phyloP scores from a whole-genome alignment of 2,329 filamentous ascomycete species.

The Clonostachys rhizophaga region DNA sequence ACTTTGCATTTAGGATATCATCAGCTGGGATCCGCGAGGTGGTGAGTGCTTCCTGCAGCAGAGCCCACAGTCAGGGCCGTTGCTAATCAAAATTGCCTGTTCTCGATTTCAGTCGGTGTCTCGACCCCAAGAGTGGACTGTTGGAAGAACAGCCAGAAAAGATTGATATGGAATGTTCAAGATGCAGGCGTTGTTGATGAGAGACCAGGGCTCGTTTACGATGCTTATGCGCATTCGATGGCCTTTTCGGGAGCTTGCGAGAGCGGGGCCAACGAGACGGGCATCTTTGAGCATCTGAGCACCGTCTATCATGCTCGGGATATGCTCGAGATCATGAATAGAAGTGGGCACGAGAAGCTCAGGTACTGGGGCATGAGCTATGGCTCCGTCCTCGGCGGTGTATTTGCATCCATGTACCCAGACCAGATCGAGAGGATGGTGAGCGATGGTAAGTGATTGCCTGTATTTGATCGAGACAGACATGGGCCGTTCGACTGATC shows the following conservation, averaged over 20 bases:
- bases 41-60: conserved; percentile 10
- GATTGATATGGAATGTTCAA: conserved; percentile 35
- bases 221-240: conserved; percentile 34
- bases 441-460: conserved; percentile 35
- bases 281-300: conserved; percentile 32
- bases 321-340: conserved; percentile 39
- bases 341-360: conserved; percentile 33
- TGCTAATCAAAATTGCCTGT: background rate
- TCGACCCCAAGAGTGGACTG: conserved; percentile 47
- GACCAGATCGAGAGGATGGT: conserved; percentile 44
- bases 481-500: background rate
- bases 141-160: conserved; percentile 36
- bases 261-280: conserved; percentile 21
- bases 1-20: conserved; percentile 29
- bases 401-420: conserved; percentile 47
- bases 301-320: conserved; percentile 40
- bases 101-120: conserved; percentile 27
- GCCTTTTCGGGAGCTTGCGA: conserved; percentile 39
- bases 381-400: conserved; percentile 45
- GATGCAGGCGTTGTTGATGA: conserved; percentile 39
- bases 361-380: conserved; percentile 53
- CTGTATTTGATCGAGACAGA: background rate
- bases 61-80: background rate
- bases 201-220: conserved; percentile 37
- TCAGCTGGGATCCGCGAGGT: conserved; percentile 46